Evolutionary conservation across 2,329 filamentous ascomycete species (phyloP).

Genomic region (Alternaria rosae): DNA sequence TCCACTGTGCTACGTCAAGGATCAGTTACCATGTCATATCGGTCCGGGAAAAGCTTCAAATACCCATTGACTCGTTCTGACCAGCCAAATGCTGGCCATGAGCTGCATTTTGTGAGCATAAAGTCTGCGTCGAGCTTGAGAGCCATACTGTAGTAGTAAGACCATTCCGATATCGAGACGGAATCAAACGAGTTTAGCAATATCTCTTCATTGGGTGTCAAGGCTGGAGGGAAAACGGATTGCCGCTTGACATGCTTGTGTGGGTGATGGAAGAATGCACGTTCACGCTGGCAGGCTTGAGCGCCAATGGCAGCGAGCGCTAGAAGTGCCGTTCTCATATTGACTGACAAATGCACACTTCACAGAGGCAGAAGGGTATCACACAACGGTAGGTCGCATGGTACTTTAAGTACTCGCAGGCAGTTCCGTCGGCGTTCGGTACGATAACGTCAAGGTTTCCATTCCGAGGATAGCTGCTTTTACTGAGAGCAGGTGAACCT

Average conservation of each 20-base stretch:
- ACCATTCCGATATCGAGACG: conserved; percentile 49
- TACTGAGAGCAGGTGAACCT: conserved; percentile 6
- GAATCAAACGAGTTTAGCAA: conserved; percentile 52
- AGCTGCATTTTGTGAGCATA: conserved; percentile 26
- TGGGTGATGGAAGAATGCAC: conserved; percentile 29
- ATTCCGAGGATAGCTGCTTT: conserved; percentile 8
- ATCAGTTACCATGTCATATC: neutral
- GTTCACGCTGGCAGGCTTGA: conserved; percentile 46
- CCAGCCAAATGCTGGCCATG: conserved; percentile 47
- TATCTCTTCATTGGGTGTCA: conserved; percentile 50
- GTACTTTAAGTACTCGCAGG: conserved; percentile 22
- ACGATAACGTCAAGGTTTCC: conserved; percentile 30
- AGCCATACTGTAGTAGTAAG: conserved; percentile 49
- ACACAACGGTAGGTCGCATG: neutral
- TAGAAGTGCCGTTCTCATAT: conserved; percentile 37
- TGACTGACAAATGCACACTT: conserved; percentile 12
- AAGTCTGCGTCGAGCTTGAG: neutral
- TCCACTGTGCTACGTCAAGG: conserved; percentile 45
- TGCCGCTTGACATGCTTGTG: conserved; percentile 40
- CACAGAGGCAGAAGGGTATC: conserved; percentile 7
- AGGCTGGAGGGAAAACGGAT: conserved; percentile 40
- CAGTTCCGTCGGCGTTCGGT: neutral
- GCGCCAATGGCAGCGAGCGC: conserved; percentile 41
- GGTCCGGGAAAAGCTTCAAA: neutral
- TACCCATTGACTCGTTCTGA: conserved; percentile 44